These are phyloP conservation scores for Scytalidium lignicola DNA, from an alignment of 2,329 filamentous ascomycete species.

Conservation along the genomic window DNA sequence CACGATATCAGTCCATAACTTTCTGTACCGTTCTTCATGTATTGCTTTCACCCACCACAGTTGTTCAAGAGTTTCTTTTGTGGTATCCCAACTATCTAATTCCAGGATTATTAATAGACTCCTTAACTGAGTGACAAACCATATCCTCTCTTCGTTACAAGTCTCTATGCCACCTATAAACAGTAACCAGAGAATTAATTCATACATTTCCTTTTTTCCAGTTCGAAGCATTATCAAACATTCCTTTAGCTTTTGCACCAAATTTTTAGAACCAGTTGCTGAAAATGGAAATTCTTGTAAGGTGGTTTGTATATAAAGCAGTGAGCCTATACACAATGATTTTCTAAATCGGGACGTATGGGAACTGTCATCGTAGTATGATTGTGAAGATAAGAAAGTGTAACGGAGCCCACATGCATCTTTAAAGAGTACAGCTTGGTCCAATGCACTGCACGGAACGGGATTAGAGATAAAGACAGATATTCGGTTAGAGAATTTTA, in stretches of 20 bases:
- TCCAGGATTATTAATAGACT: slow-evolving; percentile 1
- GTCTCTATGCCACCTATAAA: slow-evolving; percentile 7
- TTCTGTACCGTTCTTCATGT: slow-evolving; percentile 5
- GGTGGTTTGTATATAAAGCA: slow-evolving; percentile 9
- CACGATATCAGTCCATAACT: slow-evolving; percentile 6
- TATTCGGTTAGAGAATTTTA: slow-evolving; percentile 2
- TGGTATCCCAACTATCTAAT: slow-evolving; percentile 2
- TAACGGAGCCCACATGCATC: slow-evolving; percentile 6
- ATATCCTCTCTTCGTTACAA: slow-evolving; percentile 3
- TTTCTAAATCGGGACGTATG: slow-evolving; percentile 1
- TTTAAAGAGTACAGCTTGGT: slow-evolving; percentile 3
- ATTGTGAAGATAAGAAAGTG: neutral
- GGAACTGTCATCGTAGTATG: too few species aligned
- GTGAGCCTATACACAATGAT: slow-evolving; percentile 5
- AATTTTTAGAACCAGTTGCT: slow-evolving; percentile 4
- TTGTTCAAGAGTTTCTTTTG: slow-evolving; percentile 1
- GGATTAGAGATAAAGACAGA: neutral
- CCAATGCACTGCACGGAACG: neutral
- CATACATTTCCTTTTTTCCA: slow-evolving; percentile 4
- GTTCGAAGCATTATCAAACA: slow-evolving; percentile 4
- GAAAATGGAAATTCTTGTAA: slow-evolving; percentile 9
- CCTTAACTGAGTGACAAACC: slow-evolving; percentile 7
- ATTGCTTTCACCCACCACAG: slow-evolving; percentile 8
- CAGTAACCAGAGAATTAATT: slow-evolving; percentile 7
- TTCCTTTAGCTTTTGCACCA: slow-evolving; percentile 4